Conservation (phyloP, 306 rosid genomes). For the Rosa persica region DNA sequence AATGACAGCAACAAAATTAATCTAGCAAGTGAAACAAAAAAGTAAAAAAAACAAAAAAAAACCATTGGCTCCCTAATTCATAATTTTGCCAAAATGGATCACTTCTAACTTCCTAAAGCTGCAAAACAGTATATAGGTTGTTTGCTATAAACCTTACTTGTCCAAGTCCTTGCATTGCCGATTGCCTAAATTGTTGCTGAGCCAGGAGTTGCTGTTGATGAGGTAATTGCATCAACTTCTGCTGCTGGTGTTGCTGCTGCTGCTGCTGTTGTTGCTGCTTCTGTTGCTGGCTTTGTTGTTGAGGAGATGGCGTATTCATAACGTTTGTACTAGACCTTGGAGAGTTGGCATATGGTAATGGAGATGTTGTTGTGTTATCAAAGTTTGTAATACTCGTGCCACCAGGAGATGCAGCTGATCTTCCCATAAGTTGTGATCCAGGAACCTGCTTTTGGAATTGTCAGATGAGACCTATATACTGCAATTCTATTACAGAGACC, state of each 20-base stretch:
- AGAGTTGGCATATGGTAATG: slow-evolving; percentile 90
- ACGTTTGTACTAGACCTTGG: slow-evolving; percentile 78
- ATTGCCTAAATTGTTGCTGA: slow-evolving; percentile 83
- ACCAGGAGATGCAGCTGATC: slow-evolving; percentile 92
- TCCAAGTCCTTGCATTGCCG: slow-evolving; percentile 82
- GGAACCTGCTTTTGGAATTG: slow-evolving; percentile 47
- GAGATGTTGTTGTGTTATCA: slow-evolving; percentile 76
- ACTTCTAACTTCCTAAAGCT: not conserved
- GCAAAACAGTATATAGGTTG: not conserved
- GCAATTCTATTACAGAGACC: not conserved
- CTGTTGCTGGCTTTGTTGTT: slow-evolving; percentile 72
- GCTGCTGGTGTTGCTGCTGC: slow-evolving; percentile 48
- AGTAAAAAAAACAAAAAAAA: not conserved
- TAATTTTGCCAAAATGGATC: not conserved
- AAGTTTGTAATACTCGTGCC: slow-evolving; percentile 64
- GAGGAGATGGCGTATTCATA: slow-evolving; percentile 96
- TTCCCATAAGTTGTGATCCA: slow-evolving; percentile 88
- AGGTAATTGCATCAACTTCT: slow-evolving; percentile 77
- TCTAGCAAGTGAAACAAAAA: not conserved
- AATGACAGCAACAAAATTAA: not conserved
- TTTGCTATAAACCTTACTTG: slow-evolving; percentile 49
- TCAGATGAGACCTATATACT: slow-evolving; percentile 7
- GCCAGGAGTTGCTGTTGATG: slow-evolving; percentile 75
- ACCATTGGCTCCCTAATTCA: not conserved
- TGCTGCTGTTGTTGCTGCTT: slow-evolving; percentile 46